Evolutionary conservation across 2,329 filamentous ascomycete species (phyloP).

Genomic region (Aspergillus fumigatus): DNA sequence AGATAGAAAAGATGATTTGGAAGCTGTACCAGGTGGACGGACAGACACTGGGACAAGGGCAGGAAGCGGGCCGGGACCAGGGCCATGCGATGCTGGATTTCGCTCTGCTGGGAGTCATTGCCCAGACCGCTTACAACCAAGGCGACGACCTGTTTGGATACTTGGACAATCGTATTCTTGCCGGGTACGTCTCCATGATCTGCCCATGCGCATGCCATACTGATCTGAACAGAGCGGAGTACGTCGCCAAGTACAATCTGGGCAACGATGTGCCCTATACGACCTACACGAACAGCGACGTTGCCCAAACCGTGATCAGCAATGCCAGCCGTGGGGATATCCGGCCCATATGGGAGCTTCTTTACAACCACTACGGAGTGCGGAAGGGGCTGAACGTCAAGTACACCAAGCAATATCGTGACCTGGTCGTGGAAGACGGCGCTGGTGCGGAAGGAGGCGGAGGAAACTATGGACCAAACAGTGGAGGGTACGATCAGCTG

Average conservation of each 20-base stretch:
- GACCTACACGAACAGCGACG: constrained; percentile 37
- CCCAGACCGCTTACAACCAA: constrained; percentile 43
- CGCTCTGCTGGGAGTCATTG: constrained; percentile 37
- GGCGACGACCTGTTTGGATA: constrained; percentile 39
- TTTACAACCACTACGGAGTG: constrained; percentile 39
- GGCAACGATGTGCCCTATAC: constrained; percentile 42
- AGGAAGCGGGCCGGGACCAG: constrained; percentile 45
- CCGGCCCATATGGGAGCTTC: constrained; percentile 37
- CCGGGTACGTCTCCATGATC: constrained; percentile 22
- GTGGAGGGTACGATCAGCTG: constrained; percentile 41
- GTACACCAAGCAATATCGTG: constrained; percentile 37
- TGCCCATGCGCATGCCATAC: not conserved
- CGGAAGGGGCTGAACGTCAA: constrained; percentile 36
- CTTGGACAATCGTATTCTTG: constrained; percentile 32
- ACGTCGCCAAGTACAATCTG: constrained; percentile 40
- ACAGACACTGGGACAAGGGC: constrained; percentile 34
- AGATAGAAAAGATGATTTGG: constrained; percentile 5
- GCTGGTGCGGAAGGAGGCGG: constrained; percentile 43
- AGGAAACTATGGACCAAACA: constrained; percentile 40
- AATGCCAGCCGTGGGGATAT: constrained; percentile 27
- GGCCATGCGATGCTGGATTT: constrained; percentile 43
- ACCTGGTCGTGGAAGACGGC: constrained; percentile 30
- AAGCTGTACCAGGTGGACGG: constrained; percentile 10
- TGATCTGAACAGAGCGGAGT: constrained; percentile 4
- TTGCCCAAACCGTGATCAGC: constrained; percentile 33